Evolutionary conservation across 2,329 filamentous ascomycete species (phyloP), one percentile per base, ranked within the genome.

Genomic region (Thielaviopsis euricoi): DNA sequence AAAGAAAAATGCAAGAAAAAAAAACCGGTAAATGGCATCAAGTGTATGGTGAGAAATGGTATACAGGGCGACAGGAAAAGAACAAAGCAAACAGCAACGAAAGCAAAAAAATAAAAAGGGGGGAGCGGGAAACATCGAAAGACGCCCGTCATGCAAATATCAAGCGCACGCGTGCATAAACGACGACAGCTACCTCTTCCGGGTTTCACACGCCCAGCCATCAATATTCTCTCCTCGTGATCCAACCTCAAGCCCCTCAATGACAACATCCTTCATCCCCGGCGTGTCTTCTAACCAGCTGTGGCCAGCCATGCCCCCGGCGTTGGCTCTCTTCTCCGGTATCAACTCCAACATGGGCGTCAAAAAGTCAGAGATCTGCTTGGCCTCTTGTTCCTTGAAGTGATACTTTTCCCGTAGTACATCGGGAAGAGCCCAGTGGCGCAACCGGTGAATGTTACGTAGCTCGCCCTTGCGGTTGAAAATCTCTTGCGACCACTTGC

Each of bases 401-500:
- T 97, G 93, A 67, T 98, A 98, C 69, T 98, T 98, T 71, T 98
- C 93, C 61, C 86, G 81, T 33, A 98, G 76, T 1, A 98, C 93
- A 66, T 97, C 91, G 0, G 90, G 82, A 6, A 98, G 75, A 0
- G 90, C 89, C 93, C 93, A 98, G 72, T 97, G 91, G 56, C 93
- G 86, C 62, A 98, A 79, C 51, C 93, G 82, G 71, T 97, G 93
- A 65, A 98, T 98, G 73, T 98, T 97, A 60, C 93, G 87, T 43
- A 98, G 80, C 69, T 98, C 93, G 64, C 93, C 93, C 71, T 95
- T 95, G 64, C 93, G 83, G 70, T 96, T 97, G 76, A 98, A 98
- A 62, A 98, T 98, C 70, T 97, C 93, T 70, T 96, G 91, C 15
- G 86, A 90, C 93, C 93, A 97, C 72, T 96, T 96, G 55, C 93